Base-by-base conservation (phyloP, 352 stramenopile species). In the Labyrinthula sp. region DNA sequence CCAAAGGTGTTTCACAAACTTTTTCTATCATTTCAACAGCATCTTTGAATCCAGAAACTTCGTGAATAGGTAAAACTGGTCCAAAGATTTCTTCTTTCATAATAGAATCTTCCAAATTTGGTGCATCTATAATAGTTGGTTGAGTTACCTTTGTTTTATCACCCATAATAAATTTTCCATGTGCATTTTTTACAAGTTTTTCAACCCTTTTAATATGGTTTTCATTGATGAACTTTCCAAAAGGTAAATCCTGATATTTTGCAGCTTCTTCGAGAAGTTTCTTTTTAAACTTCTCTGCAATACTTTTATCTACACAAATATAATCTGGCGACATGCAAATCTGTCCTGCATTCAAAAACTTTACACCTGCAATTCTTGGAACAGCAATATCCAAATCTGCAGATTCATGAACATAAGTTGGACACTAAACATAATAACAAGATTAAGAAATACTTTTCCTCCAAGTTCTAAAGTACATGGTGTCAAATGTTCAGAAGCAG, bases 51-150 rank as follows among this genome's bases (percentile, higher is more conserved):
- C 35, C 59, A 10, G 59, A 33, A 20, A 77, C 54, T 5, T 56
- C 30, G 25, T 82, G 64, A 31, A 95, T 78, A 1, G 83, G 78
- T 31, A 97, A 54, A 28, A 95, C 47, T 1, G 85, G 84, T 2
- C 85, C 83, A 63, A 97, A 96, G 23, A 95, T 79, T 62, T 96
- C 83, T 40, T 95, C 74, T 17, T 69, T 58, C 70, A 90, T 85
- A 18, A 67, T 60, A 1, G 69, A 63, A 39, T 67, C 78, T 7
- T 52, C 43, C 18, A 15, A 6, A 27, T 25, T 8, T 17, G 43
- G 43, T 14, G 43, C 33, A 25, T 48, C 25, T 1, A 94, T 54
- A 24, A 92, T 64, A 29, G 80, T 91, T 8, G 78, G 77, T 3
- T 81, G 71, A 3, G 66, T 61, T 17, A 48, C 65, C 25, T 88